A percentile compares a stretch with the other conserved stretches of the same genome.
phyloP scores from a whole-genome alignment of 495 filamentous ascomycete genomes.

The Choiromyces venosus region DNA sequence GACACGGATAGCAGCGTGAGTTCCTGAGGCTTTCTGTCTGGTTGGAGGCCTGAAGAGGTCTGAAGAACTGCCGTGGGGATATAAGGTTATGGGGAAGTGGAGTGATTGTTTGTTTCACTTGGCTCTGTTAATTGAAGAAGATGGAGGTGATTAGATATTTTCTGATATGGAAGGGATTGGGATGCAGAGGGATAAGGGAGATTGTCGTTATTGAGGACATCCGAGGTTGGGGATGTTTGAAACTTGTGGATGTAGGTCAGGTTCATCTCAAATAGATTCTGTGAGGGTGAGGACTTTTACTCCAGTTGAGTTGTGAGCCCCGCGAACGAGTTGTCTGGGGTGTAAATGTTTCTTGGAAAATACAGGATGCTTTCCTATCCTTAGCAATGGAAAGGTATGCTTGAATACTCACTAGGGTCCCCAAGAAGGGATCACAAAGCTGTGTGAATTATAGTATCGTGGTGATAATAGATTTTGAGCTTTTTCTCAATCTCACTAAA shows the following conservation, averaged over 20 bases:
- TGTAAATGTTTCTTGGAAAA: not conserved
- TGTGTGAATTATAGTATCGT: no score
- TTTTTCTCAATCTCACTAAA: no score
- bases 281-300: not conserved
- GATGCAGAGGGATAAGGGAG: not conserved
- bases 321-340: not conserved
- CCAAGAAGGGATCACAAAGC: no score
- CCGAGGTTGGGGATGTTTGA: not conserved
- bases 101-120: not conserved
- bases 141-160: not conserved
- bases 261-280: not conserved
- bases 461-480: no score
- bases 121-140: not conserved
- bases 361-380: not conserved
- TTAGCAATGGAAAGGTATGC: not conserved
- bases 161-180: not conserved
- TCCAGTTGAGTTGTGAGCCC: not conserved
- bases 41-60: not conserved
- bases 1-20: not conserved
- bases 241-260: not conserved
- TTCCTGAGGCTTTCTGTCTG: not conserved
- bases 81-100: not conserved
- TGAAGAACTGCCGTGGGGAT: not conserved
- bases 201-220: not conserved
- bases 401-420: not conserved